Base-by-base conservation (phyloP, 768 basidiomycete genomes). In the Pholiota molesta region DNA sequence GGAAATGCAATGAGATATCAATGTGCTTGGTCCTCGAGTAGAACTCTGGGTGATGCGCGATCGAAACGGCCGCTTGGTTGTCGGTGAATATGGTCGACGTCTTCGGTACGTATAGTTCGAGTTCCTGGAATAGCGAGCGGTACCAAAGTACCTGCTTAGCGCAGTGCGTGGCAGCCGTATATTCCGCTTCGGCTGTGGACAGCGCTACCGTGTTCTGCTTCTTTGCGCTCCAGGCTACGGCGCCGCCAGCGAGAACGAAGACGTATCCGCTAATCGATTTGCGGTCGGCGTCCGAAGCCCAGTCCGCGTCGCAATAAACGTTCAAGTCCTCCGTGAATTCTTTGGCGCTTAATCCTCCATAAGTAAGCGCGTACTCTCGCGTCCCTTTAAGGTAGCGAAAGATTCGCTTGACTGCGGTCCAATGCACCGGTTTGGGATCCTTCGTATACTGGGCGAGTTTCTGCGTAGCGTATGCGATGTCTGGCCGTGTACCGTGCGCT, bases 141-240 rank as follows among this genome's bases (percentile, higher is more conserved):
- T 76, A 59, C 80, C 80, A 83, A 3, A 79, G 14, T 1, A 68
- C 72, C 62, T 82, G 72, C 54, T 75, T 69, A 0, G 71, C 55
- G 0, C 75, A 74, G 35, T 79, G 70, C 0, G 69, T 57, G 0
- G 68, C 63, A 0, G 78, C 78, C 14, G 81, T 71, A 66, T 80
- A 83, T 69, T 83, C 81, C 0, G 79, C 77, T 63, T 84, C 79
- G 3, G 71, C 72, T 0, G 75, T 79, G 0, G 79, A 83, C 0
- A 72, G 64, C 0, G 82, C 67, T 23, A 81, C 70, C 0, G 72
- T 71, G 1, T 61, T 47, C 66, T 86, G 83, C 52, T 75, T 71
- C 52, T 74, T 71, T 0, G 76, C 75, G 23, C 66, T 67, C 82
- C 83, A 85, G 3, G 71, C 64, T 5, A 84, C 68, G 2, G 75